phyloP scores from a whole-genome alignment of 2,329 filamentous ascomycete species.

The Stromatinia cepivora region DNA sequence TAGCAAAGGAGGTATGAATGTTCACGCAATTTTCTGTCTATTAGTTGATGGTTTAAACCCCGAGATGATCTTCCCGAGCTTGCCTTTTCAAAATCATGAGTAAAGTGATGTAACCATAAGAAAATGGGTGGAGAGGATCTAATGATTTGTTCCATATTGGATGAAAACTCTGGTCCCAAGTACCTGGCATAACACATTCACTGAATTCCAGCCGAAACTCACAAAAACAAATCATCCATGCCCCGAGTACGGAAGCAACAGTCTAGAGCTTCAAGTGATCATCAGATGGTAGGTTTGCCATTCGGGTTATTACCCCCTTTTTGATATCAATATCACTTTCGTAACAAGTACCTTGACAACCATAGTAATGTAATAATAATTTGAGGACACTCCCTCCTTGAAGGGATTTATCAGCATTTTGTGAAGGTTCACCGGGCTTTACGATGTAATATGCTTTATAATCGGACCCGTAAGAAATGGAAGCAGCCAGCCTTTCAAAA shows the following conservation, averaged over 20 bases:
- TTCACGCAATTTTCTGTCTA: background rate
- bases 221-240: background rate
- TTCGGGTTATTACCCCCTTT: background rate
- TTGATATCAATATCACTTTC: background rate
- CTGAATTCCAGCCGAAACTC: background rate
- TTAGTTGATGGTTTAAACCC: background rate
- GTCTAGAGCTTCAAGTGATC: conserved; percentile 12
- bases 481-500: background rate
- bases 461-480: conserved; percentile 14
- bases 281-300: background rate
- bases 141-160: background rate
- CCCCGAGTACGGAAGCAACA: conserved; percentile 10
- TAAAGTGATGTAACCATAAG: background rate
- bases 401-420: background rate
- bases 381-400: background rate
- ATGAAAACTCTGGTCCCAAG: background rate
- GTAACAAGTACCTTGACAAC: background rate
- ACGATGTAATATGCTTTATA: conserved; percentile 9
- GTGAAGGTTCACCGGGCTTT: background rate
- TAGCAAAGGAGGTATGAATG: background rate
- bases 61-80: conserved; percentile 1
- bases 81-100: background rate
- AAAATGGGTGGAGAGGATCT: background rate
- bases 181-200: background rate
- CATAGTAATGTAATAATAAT: background rate